Base-by-base conservation (phyloP, 2,329 filamentous ascomycete species). In the Tolypocladium endophyticum region DNA sequence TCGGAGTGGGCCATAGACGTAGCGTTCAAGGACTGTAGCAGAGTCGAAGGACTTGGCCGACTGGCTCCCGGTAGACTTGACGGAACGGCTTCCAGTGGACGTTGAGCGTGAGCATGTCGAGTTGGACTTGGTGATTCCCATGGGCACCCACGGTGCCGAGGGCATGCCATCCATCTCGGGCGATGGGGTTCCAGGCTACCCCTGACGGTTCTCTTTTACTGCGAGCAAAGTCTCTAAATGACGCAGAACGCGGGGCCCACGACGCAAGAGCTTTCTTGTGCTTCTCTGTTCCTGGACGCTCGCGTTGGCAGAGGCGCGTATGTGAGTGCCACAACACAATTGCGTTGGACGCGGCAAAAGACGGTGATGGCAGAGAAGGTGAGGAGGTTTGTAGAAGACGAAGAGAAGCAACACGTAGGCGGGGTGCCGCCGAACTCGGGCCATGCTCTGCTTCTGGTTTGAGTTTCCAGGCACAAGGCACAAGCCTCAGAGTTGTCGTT, bases 1-100 rank as follows among this genome's bases (percentile, higher is more conserved):
- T 23, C 72, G 73, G 28, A 81, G 72, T 16, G 69, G 73, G 7
- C 79, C 79, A 36, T 77, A 64, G 16, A 78, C 77, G 59, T 74
- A 66, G 1, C 69, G 68, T n/a, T 76, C 76, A 28, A 74, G 71
- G 35, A 72, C 73, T 8, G 68, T 67, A 4, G 77, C 67, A 12
- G 75, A 77, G 57, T 69, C 67, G 62, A 72, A 68, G 6, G 75
- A 77, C 55, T 66, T 71, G 57, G 69, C 69, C 4, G 71, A 72
- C 47, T 64, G 63, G 18, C 58, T 60, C 61, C 62, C 64, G 56
- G 64, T 62, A 18, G 65, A 69, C 7, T 66, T 71, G 56, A 68
- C 69, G 3, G 71, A 73, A 47, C 64, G 63, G 18, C 59, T 60
- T 61, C 62, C 64, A 56, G 64, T 62, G 28, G 47, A 52, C 28